A percentile compares a stretch with the other conserved stretches of the same genome.
phyloP scores from a whole-genome alignment of 495 filamentous ascomycete species.

The Lichina pygmaea region DNA sequence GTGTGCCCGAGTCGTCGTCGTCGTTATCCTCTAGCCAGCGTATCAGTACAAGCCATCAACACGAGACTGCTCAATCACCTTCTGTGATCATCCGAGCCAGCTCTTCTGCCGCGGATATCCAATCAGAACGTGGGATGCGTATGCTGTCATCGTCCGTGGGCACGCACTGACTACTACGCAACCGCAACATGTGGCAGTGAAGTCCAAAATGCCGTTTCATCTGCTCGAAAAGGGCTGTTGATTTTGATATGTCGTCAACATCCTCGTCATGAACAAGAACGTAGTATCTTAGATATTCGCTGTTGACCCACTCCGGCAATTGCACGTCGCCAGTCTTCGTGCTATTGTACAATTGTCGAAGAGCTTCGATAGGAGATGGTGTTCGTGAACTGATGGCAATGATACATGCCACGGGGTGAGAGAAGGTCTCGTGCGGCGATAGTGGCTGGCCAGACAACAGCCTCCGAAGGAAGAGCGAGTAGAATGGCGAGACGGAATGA shows the following conservation, averaged over 20 bases:
- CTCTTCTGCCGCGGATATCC: constrained; percentile 74
- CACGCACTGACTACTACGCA: constrained; percentile 62
- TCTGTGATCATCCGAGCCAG: constrained; percentile 37
- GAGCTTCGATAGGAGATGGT: constrained; percentile 49
- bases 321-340: constrained; percentile 39
- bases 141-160: constrained; percentile 83
- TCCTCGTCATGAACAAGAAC: constrained; percentile 96
- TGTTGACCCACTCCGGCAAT: constrained; percentile 58
- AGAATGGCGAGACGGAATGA: constrained; percentile 29
- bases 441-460: constrained; percentile 52
- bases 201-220: constrained; percentile 96
- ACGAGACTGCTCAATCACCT: constrained; percentile 15
- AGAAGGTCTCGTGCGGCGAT: constrained; percentile 71
- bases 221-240: constrained; percentile 69
- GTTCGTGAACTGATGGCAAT: constrained; percentile 85
- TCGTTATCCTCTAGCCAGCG: constrained; percentile 9
- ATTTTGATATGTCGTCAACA: constrained; percentile 67
- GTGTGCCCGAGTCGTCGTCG: constrained; percentile 35
- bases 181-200: constrained; percentile 72
- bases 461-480: constrained; percentile 56
- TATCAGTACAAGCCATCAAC: not conserved
- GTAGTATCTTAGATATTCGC: constrained; percentile 83
- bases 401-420: constrained; percentile 84
- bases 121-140: constrained; percentile 51
- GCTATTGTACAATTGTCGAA: constrained; percentile 54